These are phyloP conservation scores for Setaria viridis DNA, from an alignment of 202 grass and related monocot species.

Conservation along the genomic window DNA sequence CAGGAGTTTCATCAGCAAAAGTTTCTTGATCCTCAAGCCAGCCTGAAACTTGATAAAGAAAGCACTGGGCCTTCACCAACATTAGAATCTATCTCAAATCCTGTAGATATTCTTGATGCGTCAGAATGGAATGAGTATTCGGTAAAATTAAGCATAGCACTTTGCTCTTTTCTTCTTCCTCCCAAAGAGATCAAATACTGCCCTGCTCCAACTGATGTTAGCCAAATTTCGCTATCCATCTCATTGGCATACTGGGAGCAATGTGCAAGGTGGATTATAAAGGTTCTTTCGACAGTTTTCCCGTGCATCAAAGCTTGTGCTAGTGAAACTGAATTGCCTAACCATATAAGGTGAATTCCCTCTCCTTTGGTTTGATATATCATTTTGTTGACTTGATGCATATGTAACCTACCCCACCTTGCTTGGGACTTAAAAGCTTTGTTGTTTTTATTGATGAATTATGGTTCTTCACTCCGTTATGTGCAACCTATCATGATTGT, in stretches of 20 bases:
- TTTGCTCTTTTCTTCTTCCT: constrained; percentile 93
- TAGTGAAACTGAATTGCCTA: constrained; percentile 75
- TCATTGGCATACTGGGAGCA: constrained; percentile 95
- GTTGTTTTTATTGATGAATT: constrained; percentile 17
- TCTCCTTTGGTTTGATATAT: constrained; percentile 19
- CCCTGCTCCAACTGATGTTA: constrained; percentile 54
- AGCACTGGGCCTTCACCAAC: constrained; percentile 32
- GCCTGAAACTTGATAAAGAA: constrained; percentile 41
- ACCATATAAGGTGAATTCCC: constrained; percentile 75
- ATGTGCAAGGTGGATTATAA: constrained; percentile 91
- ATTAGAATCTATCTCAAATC: constrained; percentile 54
- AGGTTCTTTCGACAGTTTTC: constrained; percentile 91
- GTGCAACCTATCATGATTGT: constrained; percentile 27
- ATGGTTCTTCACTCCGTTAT: constrained; percentile 1
- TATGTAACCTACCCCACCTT: not conserved
- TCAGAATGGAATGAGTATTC: constrained; percentile 87
- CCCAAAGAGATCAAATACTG: constrained; percentile 74
- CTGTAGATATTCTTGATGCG: constrained; percentile 63
- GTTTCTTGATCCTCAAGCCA: constrained; percentile 41
- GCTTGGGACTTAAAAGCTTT: not conserved
- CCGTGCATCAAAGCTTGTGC: constrained; percentile 93
- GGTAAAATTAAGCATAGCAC: constrained; percentile 77
- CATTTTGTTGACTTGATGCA: constrained; percentile 25
- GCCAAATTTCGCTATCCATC: constrained; percentile 68
- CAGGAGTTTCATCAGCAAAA: constrained; percentile 76